Evolutionary conservation across 768 basidiomycete species (phyloP), one percentile per base, ranked within the genome.

Genomic region (Lactarius sp.): DNA sequence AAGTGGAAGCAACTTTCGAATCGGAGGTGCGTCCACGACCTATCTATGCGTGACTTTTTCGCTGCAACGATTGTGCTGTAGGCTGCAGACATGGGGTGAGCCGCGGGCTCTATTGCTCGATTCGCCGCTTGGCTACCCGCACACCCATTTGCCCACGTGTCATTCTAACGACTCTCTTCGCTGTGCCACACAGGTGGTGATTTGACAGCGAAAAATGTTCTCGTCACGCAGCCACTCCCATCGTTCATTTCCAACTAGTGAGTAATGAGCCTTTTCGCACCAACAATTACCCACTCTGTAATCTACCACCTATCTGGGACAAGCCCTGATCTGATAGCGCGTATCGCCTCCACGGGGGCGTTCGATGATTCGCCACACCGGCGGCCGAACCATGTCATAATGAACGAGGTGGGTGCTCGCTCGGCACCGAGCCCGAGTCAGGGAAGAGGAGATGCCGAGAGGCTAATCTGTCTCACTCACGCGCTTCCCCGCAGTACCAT

Each of bases 351-450:
- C 37, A 87, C 87, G 6, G 85, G 85, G 2, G 82, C 76, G 0
- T 93, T 94, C 71, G 70, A 75, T n/a, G 70, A 68, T 49, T 85
- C 86, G 60, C 84, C 86, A 64, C 85, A 90, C 69, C 77, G 78
- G 16, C 78, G 75, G 41, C 91, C 93, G 9, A 98, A 97, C 76
- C 94, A 98, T 75, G 78, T 97, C 64, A 88, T 95, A 62, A 78
- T 96, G 69, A 94, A 94, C 72, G 91, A 96, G 79, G 88, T 86
- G 66, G 64, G 77, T 69, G 16, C 13, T 49, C 10, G 4, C 39
- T 22, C 47, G 46, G 57, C 10, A 39, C 56, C 56, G 56, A 33
- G 20, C 52, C 5, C 18, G 7, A 8, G 22, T 22, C 16, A 7
- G 31, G 27, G 20, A 41, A 54, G 36, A 8, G n/a, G 46, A 16